Percentiles rank a stretch among this genome's conserved stretches.
phyloP scores from a whole-genome alignment of 1,139 yeast genomes.

The Sugiyamaella japonica region DNA sequence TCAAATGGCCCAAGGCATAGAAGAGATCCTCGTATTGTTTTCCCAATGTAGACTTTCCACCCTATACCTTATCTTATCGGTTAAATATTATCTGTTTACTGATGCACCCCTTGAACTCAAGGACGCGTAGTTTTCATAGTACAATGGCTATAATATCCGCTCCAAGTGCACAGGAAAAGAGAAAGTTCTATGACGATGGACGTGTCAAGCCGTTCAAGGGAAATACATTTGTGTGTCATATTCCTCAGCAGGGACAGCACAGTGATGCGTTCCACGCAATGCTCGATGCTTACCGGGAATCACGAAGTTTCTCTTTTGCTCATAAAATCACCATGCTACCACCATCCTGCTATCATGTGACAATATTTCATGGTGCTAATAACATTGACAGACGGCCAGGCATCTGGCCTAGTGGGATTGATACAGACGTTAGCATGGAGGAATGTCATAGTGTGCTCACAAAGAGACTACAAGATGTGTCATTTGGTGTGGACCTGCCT shows the following conservation, averaged over 20 bases:
- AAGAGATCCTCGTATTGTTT: background rate
- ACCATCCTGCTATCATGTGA: conserved; percentile 20
- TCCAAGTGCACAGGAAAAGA: conserved; percentile 12
- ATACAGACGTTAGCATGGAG: conserved; percentile 11
- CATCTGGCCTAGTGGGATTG: conserved; percentile 14
- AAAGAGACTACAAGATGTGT: background rate
- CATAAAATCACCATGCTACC: conserved; percentile 20
- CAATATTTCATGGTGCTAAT: conserved; percentile 17
- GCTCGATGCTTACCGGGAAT: conserved; percentile 9
- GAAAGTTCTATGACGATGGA: conserved; percentile 18
- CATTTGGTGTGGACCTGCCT: conserved; percentile 9
- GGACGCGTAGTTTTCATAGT: too few relatives aligned
- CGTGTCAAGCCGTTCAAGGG: conserved; percentile 18
- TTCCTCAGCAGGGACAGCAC: conserved; percentile 17
- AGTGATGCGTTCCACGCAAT: conserved; percentile 14
- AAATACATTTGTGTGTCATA: conserved; percentile 19
- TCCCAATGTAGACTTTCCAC: background rate
- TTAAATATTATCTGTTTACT: background rate
- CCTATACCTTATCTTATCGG: conserved; percentile 9
- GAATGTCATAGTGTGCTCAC: conserved; percentile 13
- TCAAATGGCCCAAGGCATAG: conserved; percentile 8
- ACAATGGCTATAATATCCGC: conserved; percentile 7
- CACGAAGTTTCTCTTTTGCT: conserved; percentile 13
- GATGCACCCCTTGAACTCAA: too few relatives aligned
- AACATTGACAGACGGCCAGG: conserved; percentile 13